Percentiles rank a stretch among this genome's conserved stretches.
Conservation (phyloP, 164 flowering plant genomes). For the Nymphaea colorata region DNA sequence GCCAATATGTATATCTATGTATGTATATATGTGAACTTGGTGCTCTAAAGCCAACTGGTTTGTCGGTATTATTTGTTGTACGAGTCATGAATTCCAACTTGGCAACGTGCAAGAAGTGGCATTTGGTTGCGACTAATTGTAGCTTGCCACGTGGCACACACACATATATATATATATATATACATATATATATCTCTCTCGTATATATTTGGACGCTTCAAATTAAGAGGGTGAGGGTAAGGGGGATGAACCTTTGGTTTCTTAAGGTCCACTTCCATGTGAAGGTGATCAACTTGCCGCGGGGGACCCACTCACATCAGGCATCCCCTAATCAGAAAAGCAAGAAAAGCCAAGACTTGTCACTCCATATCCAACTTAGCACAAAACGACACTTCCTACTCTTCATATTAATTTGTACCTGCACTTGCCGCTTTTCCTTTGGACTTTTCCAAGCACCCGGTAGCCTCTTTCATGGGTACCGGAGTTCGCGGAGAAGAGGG, state of each 20-base stretch:
- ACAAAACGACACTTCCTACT: background rate
- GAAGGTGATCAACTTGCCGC: conserved; percentile 26
- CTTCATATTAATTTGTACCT: conserved; percentile 1
- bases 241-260: conserved; percentile 57
- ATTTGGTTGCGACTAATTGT: no score
- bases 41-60: no score
- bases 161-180: no score
- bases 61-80: no score
- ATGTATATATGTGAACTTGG: no score
- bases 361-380: background rate
- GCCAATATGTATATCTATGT: no score
- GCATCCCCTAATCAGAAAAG: conserved; percentile 30
- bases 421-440: background rate
- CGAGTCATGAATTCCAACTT: no score
- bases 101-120: no score
- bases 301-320: conserved; percentile 23
- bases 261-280: conserved; percentile 56
- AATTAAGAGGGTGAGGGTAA: conserved; percentile 15
- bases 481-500: background rate
- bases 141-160: no score
- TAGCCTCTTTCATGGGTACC: background rate
- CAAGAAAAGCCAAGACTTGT: background rate
- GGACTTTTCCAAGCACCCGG: background rate
- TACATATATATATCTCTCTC: background rate
- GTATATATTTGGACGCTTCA: background rate